Base-by-base conservation (phyloP, 1,284 basidiomycete species). In the Phellopilus nigrolimitatus region DNA sequence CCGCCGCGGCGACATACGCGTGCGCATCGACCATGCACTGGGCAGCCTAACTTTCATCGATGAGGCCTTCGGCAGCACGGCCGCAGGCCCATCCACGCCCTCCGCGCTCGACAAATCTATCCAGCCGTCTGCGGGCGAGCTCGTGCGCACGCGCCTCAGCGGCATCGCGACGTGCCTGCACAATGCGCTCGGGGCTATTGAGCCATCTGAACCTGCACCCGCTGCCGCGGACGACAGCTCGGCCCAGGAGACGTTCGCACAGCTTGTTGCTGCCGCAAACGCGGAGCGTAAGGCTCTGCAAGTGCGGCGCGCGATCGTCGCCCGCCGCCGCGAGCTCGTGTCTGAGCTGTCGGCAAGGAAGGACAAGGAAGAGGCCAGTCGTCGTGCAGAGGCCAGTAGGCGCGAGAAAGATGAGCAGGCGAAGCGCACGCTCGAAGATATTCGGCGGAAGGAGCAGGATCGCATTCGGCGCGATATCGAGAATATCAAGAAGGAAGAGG, bases 31-130 rank as follows among this genome's bases (percentile, higher is more conserved):
- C 70, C 97, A 99, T 67, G 83, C 88, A 39, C 80, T 79, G 8
- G 88, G 92, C 34, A 86, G 84, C 57, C 86, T 99, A 68, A 78
- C 83, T 10, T 99, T 99, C 67, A 76, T 85, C 48, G 90, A 95
- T 60, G 87, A 91, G 53, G 75, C 82, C 0, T 88, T 84, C 60
- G 67, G 53, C 3, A 49, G 50, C 22, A 62, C 58, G 42, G 57
- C 45, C 22, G 52, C 52, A 22, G 41, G 53, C 17, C 22, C 53
- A 12, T 46, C 54, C 4, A 27, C 41, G 8, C 25, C 30, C 1
- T 24, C 49, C 1, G 59, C 63, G 3, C 58, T 63, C 51, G 72
- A 79, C 56, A 64, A 67, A 36, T 66, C 75, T 27, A 71, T 89
- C 24, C 90, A 92, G 66, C 82, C 84, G 0, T 80, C 82, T 1